These are phyloP conservation scores for Taphrina pruni DNA, from an alignment of 1,139 yeast genomes.

Conservation along the genomic window DNA sequence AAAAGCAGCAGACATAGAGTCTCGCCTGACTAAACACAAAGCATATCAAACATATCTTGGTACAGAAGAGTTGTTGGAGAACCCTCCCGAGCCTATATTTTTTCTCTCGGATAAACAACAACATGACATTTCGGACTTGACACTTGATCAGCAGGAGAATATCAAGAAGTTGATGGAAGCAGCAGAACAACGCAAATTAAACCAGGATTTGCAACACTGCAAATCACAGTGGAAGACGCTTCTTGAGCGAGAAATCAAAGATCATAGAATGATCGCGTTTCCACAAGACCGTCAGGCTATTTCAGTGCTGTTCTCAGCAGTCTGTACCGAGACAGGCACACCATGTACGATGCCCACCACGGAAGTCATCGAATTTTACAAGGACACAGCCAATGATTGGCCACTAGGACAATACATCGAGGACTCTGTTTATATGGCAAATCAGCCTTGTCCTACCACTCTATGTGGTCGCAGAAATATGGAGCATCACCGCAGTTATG, in stretches of 20 bases:
- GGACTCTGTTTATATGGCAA: constrained; percentile 72
- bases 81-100: constrained; percentile 23
- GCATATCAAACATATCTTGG: constrained; percentile 19
- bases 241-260: constrained; percentile 52
- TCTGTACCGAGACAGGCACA: constrained; percentile 81
- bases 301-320: constrained; percentile 77
- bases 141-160: constrained; percentile 33
- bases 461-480: constrained; percentile 74
- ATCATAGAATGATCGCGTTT: constrained; percentile 55
- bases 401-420: constrained; percentile 89
- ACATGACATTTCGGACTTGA: constrained; percentile 31
- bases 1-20: constrained; percentile 53
- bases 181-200: constrained; percentile 31
- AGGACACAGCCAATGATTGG: constrained; percentile 74
- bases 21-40: constrained; percentile 47
- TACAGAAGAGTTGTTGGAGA: constrained; percentile 15
- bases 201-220: constrained; percentile 41
- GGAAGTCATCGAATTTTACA: constrained; percentile 80
- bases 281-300: constrained; percentile 80
- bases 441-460: constrained; percentile 66
- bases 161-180: constrained; percentile 28
- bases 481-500: constrained; percentile 86
- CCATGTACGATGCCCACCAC: constrained; percentile 92
- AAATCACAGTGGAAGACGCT: constrained; percentile 67
- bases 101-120: constrained; percentile 25